Evolutionary conservation across 2,329 filamentous ascomycete genomes (phyloP), one percentile per base, ranked within the genome.

Genomic region (Phialocephala sp.): DNA sequence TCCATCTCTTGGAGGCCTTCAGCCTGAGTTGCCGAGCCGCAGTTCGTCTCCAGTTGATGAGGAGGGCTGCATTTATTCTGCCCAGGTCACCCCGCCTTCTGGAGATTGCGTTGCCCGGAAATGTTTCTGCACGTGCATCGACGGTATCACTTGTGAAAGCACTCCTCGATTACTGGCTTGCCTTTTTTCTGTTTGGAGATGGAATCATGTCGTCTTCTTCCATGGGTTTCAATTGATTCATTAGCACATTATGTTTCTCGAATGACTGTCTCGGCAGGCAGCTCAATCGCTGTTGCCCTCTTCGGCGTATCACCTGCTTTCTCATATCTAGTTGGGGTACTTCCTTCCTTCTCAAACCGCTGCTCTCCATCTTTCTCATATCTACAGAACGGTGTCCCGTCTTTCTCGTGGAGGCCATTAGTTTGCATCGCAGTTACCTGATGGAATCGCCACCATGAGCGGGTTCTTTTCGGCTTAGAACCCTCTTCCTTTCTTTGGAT

Each of bases 401-500:
- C 62, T 18, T 56, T 60, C 32, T 64, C 62, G 22, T 64, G 62
- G 8, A 64, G 58, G 37, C 62, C 58, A 20, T 37, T 57, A 8
- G 62, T 60, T n/a, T 64, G 62, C 62, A 64, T 64, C 12, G 54
- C 57, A 2, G 62, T 64, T 1, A 43, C 60, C 20, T 59, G 56
- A 52, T 60, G 59, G 20, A 35, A 43, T n/a, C 57, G 24, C 12
- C 57, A 50, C 45, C 62, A 56, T 36, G 56, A 60, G 5, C 45
- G 52, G 39, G 37, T 37, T 11, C 60, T 27, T 27, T 37, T 43
- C 20, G 56, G 55, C 24, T 20, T 20, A 11, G 11, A 6, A 3
- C 6, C 27, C 4, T 64, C 45, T 37, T 56, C 39, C 8, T 43
- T 43, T 36, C 52, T 43, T 56, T 64, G 62, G 37, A 64, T 54